Conservation (phyloP, 2,329 filamentous ascomycete species). For the Fusarium secorum region DNA sequence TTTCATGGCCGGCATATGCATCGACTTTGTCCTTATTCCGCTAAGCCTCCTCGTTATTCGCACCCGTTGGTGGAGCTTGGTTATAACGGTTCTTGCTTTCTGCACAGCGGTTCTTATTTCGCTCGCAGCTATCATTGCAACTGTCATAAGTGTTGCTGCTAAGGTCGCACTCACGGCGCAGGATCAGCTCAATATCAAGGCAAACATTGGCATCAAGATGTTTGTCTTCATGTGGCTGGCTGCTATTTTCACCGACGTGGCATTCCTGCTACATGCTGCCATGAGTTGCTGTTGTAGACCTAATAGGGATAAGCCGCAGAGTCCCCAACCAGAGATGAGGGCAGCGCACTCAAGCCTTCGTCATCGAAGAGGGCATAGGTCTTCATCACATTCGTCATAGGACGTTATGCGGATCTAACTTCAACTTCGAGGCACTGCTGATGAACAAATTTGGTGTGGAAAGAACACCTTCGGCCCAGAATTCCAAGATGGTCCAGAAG, state of each 20-base stretch:
- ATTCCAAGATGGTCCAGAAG: not conserved
- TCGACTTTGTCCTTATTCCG: conserved; percentile 78
- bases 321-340: conserved; percentile 32
- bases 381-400: conserved; percentile 27
- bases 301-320: conserved; percentile 24
- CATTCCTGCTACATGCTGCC: conserved; percentile 76
- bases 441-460: not conserved
- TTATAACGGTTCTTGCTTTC: conserved; percentile 73
- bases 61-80: conserved; percentile 69
- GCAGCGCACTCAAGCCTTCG: conserved; percentile 42
- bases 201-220: conserved; percentile 75
- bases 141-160: conserved; percentile 85
- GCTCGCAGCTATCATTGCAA: conserved; percentile 77
- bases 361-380: conserved; percentile 37
- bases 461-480: not conserved
- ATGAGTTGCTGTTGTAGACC: conserved; percentile 77
- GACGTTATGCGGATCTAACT: not conserved
- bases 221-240: conserved; percentile 92
- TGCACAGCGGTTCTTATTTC: conserved; percentile 72
- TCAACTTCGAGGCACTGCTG: not conserved
- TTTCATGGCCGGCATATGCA: conserved; percentile 75
- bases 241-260: conserved; percentile 69
- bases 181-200: conserved; percentile 77
- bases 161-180: conserved; percentile 76
- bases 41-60: conserved; percentile 64